Percentiles rank a stretch among this genome's conserved stretches.
phyloP scores from a whole-genome alignment of 75 land plant genomes.

The Picea sitchensis region DNA sequence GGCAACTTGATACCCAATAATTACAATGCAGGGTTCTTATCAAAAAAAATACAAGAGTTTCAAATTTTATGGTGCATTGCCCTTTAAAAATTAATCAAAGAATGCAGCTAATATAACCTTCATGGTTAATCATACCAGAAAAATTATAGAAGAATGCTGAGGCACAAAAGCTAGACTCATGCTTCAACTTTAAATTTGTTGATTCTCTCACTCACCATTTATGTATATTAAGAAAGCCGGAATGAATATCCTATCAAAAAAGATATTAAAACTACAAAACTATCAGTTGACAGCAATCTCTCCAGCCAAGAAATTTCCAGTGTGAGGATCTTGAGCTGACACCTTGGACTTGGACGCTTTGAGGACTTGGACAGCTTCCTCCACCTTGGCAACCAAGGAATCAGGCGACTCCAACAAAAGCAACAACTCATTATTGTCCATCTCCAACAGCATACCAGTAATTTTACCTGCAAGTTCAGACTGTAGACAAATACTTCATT shows the following conservation, averaged over 20 bases:
- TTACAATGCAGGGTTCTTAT: neutral
- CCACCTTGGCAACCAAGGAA: slow-evolving; percentile 55
- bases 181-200: neutral
- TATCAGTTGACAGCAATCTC: slow-evolving; percentile 1
- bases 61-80: neutral
- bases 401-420: slow-evolving; percentile 75
- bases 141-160: neutral
- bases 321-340: neutral
- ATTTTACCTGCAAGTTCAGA: slow-evolving; percentile 76
- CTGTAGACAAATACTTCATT: slow-evolving; percentile 21
- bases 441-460: slow-evolving; percentile 86
- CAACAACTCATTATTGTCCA: slow-evolving; percentile 75
- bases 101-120: neutral
- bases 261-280: neutral
- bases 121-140: neutral
- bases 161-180: neutral
- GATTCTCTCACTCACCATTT: slow-evolving; percentile 3
- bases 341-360: slow-evolving; percentile 8
- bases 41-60: neutral
- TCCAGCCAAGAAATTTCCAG: neutral
- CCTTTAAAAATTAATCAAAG: slow-evolving; percentile 6
- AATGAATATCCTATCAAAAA: slow-evolving; percentile 10
- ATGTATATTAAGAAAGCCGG: slow-evolving; percentile 5
- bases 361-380: slow-evolving; percentile 74
- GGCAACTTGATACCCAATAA: neutral